Evolutionary conservation across 2,329 filamentous ascomycete species (phyloP), one percentile per base, ranked within the genome.

Genomic region (Apiospora marii): DNA sequence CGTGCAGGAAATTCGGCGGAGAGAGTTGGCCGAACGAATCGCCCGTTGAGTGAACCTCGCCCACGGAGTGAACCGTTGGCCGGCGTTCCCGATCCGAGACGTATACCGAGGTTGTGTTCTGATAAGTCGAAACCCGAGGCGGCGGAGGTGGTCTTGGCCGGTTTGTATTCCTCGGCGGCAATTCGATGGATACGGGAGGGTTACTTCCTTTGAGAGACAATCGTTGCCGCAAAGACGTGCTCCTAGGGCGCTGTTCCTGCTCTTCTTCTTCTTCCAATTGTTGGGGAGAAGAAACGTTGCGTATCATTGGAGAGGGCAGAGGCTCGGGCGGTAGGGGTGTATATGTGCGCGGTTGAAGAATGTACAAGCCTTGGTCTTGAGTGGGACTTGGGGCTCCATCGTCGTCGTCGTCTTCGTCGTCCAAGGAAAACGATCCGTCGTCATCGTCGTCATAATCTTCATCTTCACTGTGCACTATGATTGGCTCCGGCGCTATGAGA

Each of bases 281-380:
- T 30, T 43, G 61, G 10, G 34, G 44, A 6, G 51, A 64, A 16
- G 48, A n/a, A 67, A 48, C n/a, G 16, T 71, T 27, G 22, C 58
- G 78, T 2, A 85, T 75, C 68, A 83, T 82, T 2, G 87, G 87
- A 6, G 87, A 87, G 0, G 87, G 85, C 30, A 85, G 76, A 3
- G 87, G 87, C 14, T 84, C 82, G 0, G 85, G 83, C 4, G 84
- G 85, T 69, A 85, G 82, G 0, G 89, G 89, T 0, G 87, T 90
- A 75, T 91, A 91, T 0, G 88, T 90, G 46, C 85, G 83, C 16
- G 89, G 89, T 74, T 91, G 88, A 5, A 91, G 81, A 30, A 91
- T 83, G 73, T 85, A 90, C 1, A 90, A 76, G 0, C 83, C 80
- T 13, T 83, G 83, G 51, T 87, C 83, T 49, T 80, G 79, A 71